These are phyloP conservation scores for Apiospora pterosperma DNA, from an alignment of 2,329 filamentous ascomycete species.

Conservation along the genomic window DNA sequence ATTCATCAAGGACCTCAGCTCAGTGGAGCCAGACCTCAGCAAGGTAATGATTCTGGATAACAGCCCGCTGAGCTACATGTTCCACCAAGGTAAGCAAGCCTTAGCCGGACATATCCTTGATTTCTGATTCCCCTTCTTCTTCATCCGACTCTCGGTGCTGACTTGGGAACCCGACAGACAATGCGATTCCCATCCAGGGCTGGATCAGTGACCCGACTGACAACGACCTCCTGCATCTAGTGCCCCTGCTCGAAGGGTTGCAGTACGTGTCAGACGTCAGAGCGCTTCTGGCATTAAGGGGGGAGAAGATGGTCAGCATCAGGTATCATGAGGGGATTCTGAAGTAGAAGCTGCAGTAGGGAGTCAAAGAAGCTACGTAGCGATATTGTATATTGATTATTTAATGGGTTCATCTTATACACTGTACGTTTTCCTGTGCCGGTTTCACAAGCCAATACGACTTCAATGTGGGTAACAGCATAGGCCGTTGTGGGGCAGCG, in stretches of 20 bases:
- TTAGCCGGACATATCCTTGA: background rate
- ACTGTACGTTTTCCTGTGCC: background rate
- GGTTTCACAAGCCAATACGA: background rate
- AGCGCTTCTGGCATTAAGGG: conserved; percentile 81
- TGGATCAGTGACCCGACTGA: conserved; percentile 99
- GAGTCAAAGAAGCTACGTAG: background rate
- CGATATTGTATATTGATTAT: conserved; percentile 4
- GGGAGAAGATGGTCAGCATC: conserved; percentile 72
- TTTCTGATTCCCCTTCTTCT: background rate
- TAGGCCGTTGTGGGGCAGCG: no score
- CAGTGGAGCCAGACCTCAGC: conserved; percentile 93
- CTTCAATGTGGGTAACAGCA: no score
- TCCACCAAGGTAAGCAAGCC: conserved; percentile 80
- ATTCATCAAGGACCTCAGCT: conserved; percentile 96
- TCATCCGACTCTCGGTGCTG: background rate
- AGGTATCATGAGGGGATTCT: conserved; percentile 5
- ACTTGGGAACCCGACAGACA: conserved; percentile 58
- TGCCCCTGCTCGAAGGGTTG: conserved; percentile 87
- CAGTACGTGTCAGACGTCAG: conserved; percentile 97
- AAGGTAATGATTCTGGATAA: conserved; percentile 99
- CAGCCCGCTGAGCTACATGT: conserved; percentile 96
- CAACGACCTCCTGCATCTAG: conserved; percentile 87
- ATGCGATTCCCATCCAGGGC: conserved; percentile 97
- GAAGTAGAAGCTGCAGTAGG: background rate
- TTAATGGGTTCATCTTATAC: background rate